Evolutionary conservation across 176 grass and related monocot species (phyloP), one percentile per base, ranked within the genome.

Genomic region (Tillandsia fasciculata): DNA sequence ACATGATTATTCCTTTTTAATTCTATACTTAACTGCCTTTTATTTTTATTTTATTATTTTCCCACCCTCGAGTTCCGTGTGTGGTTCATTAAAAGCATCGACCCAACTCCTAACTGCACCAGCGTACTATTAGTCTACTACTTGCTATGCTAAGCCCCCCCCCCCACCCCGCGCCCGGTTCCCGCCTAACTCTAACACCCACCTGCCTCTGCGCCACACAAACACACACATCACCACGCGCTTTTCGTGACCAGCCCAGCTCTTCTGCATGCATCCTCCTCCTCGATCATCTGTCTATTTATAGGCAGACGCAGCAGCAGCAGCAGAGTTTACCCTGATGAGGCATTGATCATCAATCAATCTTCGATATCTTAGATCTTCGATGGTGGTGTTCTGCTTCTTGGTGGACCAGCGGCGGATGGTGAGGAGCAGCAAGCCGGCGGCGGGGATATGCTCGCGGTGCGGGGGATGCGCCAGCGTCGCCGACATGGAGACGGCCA

Each of bases 401-500:
- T 70, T 99, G 69, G 95, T 99, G 72, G 95, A 99, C 69, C 95
- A 94, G 78, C 74, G 77, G 74, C 85, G 85, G 75, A 93, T 15
- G 82, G 90, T 94, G 72, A 74, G 89, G 80, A 99, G 95, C 84
- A 90, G 95, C 82, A 99, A 99, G 87, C 95, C 95, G 79, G 95
- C 81, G 65, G 90, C 95, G 52, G 95, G 95, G 48, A 99, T 94
- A 78, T 93, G 95, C 87, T 99, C 95, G n/a, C 77, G 95, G 63
- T 99, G 95, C 80, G 86, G 89, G 48, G 90, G 84, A 2, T 87
- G 95, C 73, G 95, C 95, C n/a, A 90, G 84, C 63, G 95, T 99
- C 29, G 95, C 95, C 12, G 95, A 99, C 95, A 99, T 99, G 87
- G 95, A 83, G 82, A 99, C 95, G 13, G 75, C 84, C 1, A 99